Evolutionary conservation across 805 yeast genomes (phyloP).

Genomic region (Barnettozyma sucrosica): DNA sequence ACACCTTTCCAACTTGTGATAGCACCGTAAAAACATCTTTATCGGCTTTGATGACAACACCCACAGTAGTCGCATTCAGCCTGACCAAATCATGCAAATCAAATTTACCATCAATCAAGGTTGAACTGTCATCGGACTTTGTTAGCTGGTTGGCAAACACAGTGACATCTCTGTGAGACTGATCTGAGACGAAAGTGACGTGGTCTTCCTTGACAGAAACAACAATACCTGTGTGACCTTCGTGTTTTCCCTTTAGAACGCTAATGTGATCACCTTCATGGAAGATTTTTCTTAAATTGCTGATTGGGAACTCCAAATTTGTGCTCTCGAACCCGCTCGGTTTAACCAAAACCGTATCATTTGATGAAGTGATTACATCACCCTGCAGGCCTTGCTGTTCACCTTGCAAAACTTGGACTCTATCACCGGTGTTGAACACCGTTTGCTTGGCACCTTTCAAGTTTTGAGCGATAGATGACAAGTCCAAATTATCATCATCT

Average conservation of each 20-base stretch:
- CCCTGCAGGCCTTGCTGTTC: constrained; percentile 91
- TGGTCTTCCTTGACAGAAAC: constrained; percentile 77
- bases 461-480: constrained; percentile 81
- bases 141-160: constrained; percentile 89
- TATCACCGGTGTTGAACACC: constrained; percentile 86
- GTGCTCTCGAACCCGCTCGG: constrained; percentile 40
- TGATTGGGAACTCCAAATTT: constrained; percentile 74
- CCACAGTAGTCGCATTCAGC: constrained; percentile 78
- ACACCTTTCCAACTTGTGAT: constrained; percentile 72
- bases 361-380: constrained; percentile 60
- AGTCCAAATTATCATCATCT: constrained; percentile 74
- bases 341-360: constrained; percentile 51
- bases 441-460: constrained; percentile 58
- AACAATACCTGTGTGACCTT: constrained; percentile 93
- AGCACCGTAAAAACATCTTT: constrained; percentile 78
- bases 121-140: constrained; percentile 84
- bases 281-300: constrained; percentile 79
- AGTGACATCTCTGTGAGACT: constrained; percentile 80
- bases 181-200: constrained; percentile 85
- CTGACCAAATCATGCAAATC: constrained; percentile 88
- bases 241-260: constrained; percentile 83
- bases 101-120: constrained; percentile 69
- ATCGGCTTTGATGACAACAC: constrained; percentile 85
- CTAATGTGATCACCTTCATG: constrained; percentile 92
- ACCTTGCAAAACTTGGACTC: constrained; percentile 86